Base-by-base conservation (phyloP, 1,284 basidiomycete genomes). In the Cutaneotrichosporon sp. region DNA sequence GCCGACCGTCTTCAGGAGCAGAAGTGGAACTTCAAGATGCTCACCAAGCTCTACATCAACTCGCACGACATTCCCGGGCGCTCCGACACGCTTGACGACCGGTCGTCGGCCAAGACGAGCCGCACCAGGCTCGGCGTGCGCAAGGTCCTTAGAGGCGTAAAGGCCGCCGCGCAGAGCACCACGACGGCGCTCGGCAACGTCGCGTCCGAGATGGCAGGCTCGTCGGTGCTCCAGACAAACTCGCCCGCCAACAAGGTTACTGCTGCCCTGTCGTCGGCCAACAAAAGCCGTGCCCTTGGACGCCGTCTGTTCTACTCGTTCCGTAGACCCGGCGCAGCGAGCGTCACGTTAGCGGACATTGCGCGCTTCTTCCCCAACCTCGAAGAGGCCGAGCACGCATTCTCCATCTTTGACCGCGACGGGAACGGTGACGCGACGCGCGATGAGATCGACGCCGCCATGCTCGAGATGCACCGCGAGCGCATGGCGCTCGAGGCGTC, bases 271-370 rank as follows among this genome's bases (percentile, higher is more conserved):
- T 80, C 83, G 53, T 88, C 85, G 4, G 81, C 85, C 2, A 90
- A 88, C 75, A 92, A 91, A 76, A 86, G 86, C 10, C 84, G 88
- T 57, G 77, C 88, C 62, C 84, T 94, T 46, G 88, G 89, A 36
- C 82, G 87, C 42, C 80, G 90, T 44, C 77, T 96, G 45, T 97
- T 84, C 78, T 91, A 90, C 77, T 92, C 90, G 20, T 94, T 91
- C 76, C 79, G 81, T 3, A 81, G 83, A 58, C 80, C 80, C 2
- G 82, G 81, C 23, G 73, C 80, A 15, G 81, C 85, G 12, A 78
- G 77, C 58, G 66, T 93, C 48, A 73, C 82, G 42, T 76, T 88
- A 17, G 78, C 81, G 43, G 89, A 94, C 66, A 84, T 97, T 59
- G 78, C 80, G 20, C 80, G 78, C 43, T 88, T 81, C 75, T 93